Percentiles rank a stretch among this genome's conserved stretches.
phyloP scores from a whole-genome alignment of 148 eudicot genomes.

The Cornus suecica region DNA sequence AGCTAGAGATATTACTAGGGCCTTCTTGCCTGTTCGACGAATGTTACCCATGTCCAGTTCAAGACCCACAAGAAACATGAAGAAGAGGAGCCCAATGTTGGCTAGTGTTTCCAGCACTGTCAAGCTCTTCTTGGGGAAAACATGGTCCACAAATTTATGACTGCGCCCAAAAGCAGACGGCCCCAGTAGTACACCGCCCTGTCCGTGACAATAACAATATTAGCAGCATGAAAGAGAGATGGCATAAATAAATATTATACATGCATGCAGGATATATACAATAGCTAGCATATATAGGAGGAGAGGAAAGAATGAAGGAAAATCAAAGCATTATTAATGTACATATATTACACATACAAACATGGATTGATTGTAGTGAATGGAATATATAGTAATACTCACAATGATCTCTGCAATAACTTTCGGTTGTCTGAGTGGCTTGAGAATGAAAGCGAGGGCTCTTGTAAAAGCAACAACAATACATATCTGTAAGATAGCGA shows the following conservation, averaged over 20 bases:
- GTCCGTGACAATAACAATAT: too few relatives aligned
- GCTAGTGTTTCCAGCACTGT: constrained; percentile 84
- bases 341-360: too few relatives aligned
- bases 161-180: constrained; percentile 83
- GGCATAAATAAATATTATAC: too few relatives aligned
- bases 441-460: constrained; percentile 54
- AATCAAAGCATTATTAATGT: too few relatives aligned
- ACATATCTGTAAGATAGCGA: constrained; percentile 64
- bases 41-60: constrained; percentile 63
- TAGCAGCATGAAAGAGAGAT: too few relatives aligned
- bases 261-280: too few relatives aligned
- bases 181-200: constrained; percentile 83
- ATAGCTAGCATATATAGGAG: too few relatives aligned
- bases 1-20: constrained; percentile 64
- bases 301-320: too few relatives aligned
- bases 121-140: constrained; percentile 63
- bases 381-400: too few relatives aligned
- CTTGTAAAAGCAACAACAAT: constrained; percentile 66
- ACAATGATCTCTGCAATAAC: constrained; percentile 80
- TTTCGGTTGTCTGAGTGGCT: constrained; percentile 77
- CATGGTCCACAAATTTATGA: constrained; percentile 40
- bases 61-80: constrained; percentile 74
- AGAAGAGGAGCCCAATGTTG: constrained; percentile 79
- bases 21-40: constrained; percentile 62
- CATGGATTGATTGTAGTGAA: too few relatives aligned